Evolutionary conservation across 2,329 filamentous ascomycete genomes (phyloP).

Genomic region (Fusarium lateritium): DNA sequence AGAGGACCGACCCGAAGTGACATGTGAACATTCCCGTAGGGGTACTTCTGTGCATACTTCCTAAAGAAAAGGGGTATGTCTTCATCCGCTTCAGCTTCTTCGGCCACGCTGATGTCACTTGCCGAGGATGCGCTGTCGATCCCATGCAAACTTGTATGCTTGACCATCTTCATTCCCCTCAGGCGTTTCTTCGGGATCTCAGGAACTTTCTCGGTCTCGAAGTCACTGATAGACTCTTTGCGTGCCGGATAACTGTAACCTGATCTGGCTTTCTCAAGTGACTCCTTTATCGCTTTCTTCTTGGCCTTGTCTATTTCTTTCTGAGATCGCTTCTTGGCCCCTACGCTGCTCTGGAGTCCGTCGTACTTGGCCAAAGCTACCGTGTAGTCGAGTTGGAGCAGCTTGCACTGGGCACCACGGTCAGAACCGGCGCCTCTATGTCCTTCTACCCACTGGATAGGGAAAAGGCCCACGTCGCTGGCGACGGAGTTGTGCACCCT

Average conservation of each 20-base stretch:
- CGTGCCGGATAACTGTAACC: neutral
- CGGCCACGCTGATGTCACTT: constrained; percentile 27
- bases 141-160: constrained; percentile 14
- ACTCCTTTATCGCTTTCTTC: constrained; percentile 4
- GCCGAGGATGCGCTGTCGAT: constrained; percentile 26
- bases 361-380: constrained; percentile 38
- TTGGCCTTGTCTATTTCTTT: constrained; percentile 1
- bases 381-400: constrained; percentile 31
- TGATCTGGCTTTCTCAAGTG: neutral
- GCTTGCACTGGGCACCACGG: constrained; percentile 10
- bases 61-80: constrained; percentile 53
- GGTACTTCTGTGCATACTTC: constrained; percentile 52
- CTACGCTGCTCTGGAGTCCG: constrained; percentile 34
- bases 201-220: constrained; percentile 10
- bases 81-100: constrained; percentile 36
- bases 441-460: constrained; percentile 13
- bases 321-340: constrained; percentile 19
- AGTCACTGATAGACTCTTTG: constrained; percentile 10
- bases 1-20: constrained; percentile 57
- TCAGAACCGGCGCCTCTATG: constrained; percentile 1
- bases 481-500: constrained; percentile 1
- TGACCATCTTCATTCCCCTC: constrained; percentile 23
- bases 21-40: constrained; percentile 59
- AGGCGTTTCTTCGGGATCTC: constrained; percentile 11
- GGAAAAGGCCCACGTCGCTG: constrained; percentile 12